These are phyloP conservation scores for Xylaria flabelliformis DNA, from an alignment of 495 filamentous ascomycete species.

Conservation along the genomic window DNA sequence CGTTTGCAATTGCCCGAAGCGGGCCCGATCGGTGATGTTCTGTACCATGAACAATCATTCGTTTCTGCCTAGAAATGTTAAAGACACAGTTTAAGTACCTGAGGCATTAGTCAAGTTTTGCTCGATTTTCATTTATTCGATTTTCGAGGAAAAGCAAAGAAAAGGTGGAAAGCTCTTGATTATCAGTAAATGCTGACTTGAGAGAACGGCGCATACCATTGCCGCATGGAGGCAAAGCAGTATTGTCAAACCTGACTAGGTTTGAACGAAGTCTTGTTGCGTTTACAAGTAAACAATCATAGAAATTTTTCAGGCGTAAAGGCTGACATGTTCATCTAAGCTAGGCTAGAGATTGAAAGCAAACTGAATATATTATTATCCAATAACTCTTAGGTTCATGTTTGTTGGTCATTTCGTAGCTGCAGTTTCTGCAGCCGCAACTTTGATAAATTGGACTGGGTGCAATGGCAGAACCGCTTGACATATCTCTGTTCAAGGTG, in stretches of 20 bases:
- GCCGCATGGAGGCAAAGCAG: neutral
- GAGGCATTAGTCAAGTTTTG: neutral
- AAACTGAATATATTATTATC: slow-evolving; percentile 15
- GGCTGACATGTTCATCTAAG: neutral
- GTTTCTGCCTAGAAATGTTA: neutral
- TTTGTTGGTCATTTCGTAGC: neutral
- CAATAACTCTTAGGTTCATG: neutral
- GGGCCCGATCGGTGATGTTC: neutral
- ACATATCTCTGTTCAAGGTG: neutral
- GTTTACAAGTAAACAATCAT: neutral
- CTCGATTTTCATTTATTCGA: neutral
- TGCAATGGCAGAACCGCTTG: neutral
- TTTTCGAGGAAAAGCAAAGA: neutral
- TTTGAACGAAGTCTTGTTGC: neutral
- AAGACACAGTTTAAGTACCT: neutral
- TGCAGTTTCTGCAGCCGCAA: neutral
- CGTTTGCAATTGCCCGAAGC: neutral
- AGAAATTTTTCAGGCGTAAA: neutral
- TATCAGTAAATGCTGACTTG: neutral
- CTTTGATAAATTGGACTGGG: neutral
- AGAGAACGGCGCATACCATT: neutral
- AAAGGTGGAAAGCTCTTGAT: neutral
- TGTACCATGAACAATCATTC: slow-evolving; percentile 1
- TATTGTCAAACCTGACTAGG: neutral
- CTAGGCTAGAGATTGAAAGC: neutral